Evolutionary conservation across 768 basidiomycete species (phyloP), one percentile per base, ranked within the genome.

Genomic region (Sporobolomyces phaffii): DNA sequence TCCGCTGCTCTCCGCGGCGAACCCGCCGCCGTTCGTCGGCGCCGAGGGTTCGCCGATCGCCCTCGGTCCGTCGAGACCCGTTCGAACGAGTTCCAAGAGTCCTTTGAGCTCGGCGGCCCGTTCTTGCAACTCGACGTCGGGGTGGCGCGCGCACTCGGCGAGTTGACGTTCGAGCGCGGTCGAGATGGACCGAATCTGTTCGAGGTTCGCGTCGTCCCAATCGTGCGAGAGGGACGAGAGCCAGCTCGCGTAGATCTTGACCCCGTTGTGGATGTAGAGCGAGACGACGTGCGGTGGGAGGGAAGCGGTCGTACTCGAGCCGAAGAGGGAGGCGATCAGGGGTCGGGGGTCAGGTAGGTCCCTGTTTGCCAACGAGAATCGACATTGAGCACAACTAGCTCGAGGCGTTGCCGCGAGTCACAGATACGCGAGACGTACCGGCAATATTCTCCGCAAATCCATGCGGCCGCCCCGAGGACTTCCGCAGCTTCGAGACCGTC

Each of bases 361-460:
- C 49, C 91, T 92, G 73, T 38, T 50, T 28, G 38, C 3, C 7
- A 36, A 13, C 5, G 17, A 28, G 1, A 11, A 26, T 54, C 29
- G 34, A 26, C 34, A 22, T 15, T 70, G n/a, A n/a, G n/a, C n/a
- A n/a, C n/a, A n/a, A n/a, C n/a, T n/a, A 34, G 60, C 68, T 20
- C 18, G 53, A 31, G 48, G 26, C 8, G 71, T 61, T 36, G 24
- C 73, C 73, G 18, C 10, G n/a, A 14, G 2, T 6, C 13, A 41
- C 24, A 44, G 34, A n/a, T 44, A 11, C 5, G 14, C 3, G n/a
- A 38, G 2, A 41, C 48, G 45, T 14, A 92, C 93, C 85, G 82
- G 82, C 88, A 87, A 76, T 91, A 90, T 78, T 99, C 96, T 24
- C 93, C 94, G 68, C 90, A 91, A 72, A 97, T 89, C 89, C 90